Evolutionary conservation across 1,139 yeast species (phyloP).

Genomic region (Debaryomyces singareniensis): DNA sequence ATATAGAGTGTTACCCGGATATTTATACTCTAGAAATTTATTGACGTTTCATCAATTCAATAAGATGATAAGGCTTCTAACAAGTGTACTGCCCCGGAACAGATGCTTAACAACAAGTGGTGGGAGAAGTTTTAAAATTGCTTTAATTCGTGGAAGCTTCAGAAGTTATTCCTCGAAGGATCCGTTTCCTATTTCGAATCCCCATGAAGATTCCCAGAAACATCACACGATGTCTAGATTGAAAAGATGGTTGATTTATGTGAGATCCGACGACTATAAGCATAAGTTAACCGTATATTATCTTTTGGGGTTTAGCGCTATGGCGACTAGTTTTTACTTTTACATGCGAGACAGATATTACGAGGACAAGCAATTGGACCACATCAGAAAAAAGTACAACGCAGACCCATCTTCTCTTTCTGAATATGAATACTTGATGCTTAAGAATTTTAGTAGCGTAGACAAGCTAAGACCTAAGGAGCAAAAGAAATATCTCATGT

Average conservation of each 20-base stretch:
- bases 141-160: background rate
- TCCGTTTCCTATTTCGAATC: constrained; percentile 30
- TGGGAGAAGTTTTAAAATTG: no score
- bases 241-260: constrained; percentile 35
- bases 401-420: constrained; percentile 34
- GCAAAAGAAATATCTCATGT: constrained; percentile 44
- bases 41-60: no score
- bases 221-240: constrained; percentile 26
- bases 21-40: no score
- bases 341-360: constrained; percentile 63
- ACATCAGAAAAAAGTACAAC: constrained; percentile 36
- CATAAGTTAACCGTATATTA: constrained; percentile 42
- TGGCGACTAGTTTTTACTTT: constrained; percentile 54
- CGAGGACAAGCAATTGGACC: constrained; percentile 56
- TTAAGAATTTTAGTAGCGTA: constrained; percentile 43
- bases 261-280: constrained; percentile 32
- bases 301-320: constrained; percentile 49
- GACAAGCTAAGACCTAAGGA: constrained; percentile 53
- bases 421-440: constrained; percentile 59
- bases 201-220: constrained; percentile 19
- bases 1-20: no score
- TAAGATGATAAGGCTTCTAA: no score
- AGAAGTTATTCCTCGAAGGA: constrained; percentile 4
- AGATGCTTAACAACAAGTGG: no score
- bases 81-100: no score